These are phyloP conservation scores for Nakazawaea sp. DNA, from an alignment of 805 yeast genomes.

Conservation along the genomic window DNA sequence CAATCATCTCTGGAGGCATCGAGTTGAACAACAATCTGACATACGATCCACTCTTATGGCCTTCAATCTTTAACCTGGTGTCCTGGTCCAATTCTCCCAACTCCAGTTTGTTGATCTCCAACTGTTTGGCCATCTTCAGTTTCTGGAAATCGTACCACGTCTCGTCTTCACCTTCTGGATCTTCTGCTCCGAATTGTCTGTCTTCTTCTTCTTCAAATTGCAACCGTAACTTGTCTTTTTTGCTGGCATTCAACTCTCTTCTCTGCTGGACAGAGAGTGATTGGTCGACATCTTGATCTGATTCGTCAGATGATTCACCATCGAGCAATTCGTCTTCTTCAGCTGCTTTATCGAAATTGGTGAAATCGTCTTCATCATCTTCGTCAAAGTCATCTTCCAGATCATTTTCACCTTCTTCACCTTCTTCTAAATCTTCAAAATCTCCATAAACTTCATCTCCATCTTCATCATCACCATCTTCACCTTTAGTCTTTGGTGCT, in stretches of 20 bases:
- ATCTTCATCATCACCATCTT: conserved; percentile 19
- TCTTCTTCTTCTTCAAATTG: conserved; percentile 83
- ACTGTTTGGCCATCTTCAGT: conserved; percentile 93
- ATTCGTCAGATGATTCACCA: conserved; percentile 34
- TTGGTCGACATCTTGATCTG: conserved; percentile 31
- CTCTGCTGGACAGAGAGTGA: conserved; percentile 60
- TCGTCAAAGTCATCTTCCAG: conserved; percentile 25
- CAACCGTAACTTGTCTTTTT: conserved; percentile 79
- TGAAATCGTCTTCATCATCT: conserved; percentile 39
- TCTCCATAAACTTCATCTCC: conserved; percentile 25
- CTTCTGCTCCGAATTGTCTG: conserved; percentile 69
- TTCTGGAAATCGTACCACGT: conserved; percentile 98
- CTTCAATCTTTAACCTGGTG: conserved; percentile 81
- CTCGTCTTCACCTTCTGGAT: conserved; percentile 81
- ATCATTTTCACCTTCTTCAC: conserved; percentile 19
- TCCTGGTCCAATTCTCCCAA: conserved; percentile 65
- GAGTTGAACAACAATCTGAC: conserved; percentile 80
- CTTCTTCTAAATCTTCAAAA: conserved; percentile 35
- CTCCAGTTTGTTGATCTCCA: conserved; percentile 86
- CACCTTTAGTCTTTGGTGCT: conserved; percentile 41
- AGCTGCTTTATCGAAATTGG: conserved; percentile 49
- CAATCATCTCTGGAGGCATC: conserved; percentile 85
- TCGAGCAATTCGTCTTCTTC: conserved; percentile 31
- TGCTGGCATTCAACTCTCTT: conserved; percentile 76
- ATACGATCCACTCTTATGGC: conserved; percentile 88